phyloP scores from a whole-genome alignment of 1,139 yeast genomes.

The Hyphopichia burtonii region DNA sequence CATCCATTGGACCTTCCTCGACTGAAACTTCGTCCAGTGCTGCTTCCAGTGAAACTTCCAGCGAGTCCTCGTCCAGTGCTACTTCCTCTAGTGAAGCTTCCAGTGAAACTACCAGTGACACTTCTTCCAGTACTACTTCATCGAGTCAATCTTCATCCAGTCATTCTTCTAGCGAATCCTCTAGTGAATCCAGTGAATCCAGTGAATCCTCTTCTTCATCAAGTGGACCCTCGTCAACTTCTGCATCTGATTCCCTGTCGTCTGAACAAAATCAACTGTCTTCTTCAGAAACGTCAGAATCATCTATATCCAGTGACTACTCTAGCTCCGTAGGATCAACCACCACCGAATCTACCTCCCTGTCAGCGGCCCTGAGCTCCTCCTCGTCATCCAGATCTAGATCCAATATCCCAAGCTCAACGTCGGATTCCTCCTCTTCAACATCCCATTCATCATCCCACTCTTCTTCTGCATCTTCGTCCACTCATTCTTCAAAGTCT shows the following conservation, averaged over 20 bases:
- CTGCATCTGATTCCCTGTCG: background rate
- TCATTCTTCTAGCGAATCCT: background rate
- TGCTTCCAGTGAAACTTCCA: too few species aligned
- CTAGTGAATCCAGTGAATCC: too few species aligned
- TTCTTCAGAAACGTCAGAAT: background rate
- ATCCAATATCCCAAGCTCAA: background rate
- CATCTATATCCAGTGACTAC: background rate
- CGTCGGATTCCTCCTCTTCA: background rate
- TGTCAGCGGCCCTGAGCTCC: background rate
- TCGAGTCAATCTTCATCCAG: too few species aligned
- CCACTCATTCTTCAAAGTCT: conserved; percentile 1
- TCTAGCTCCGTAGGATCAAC: background rate
- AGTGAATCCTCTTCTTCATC: background rate
- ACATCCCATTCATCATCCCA: conserved; percentile 3
- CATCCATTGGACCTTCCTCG: too few species aligned
- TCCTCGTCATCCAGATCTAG: background rate
- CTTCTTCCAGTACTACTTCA: too few species aligned
- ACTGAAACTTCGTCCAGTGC: background rate
- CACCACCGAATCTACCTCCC: background rate
- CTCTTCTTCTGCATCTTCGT: background rate
- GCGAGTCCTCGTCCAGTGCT: background rate
- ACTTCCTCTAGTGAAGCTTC: background rate
- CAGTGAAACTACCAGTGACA: too few species aligned
- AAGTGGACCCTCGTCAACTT: background rate
- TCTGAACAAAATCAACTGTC: too few species aligned